These are phyloP conservation scores for Aspergillus floridensis DNA, from an alignment of 2,329 filamentous ascomycete species.

Conservation along the genomic window DNA sequence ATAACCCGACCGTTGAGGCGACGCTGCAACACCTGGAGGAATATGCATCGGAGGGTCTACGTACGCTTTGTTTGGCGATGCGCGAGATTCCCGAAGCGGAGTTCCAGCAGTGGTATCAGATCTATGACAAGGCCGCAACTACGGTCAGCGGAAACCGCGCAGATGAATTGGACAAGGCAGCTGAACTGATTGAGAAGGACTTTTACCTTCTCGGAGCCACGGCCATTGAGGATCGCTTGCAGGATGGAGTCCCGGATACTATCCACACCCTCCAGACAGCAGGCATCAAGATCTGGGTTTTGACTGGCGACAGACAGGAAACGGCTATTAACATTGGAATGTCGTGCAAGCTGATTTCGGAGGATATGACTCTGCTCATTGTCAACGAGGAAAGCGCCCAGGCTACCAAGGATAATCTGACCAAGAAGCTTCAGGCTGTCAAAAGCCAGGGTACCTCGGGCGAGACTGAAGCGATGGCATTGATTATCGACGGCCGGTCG, in stretches of 20 bases:
- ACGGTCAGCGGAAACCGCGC: slow-evolving; percentile 89
- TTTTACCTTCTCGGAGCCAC: slow-evolving; percentile 90
- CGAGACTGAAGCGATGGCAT: slow-evolving; percentile 74
- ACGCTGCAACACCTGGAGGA: slow-evolving; percentile 96
- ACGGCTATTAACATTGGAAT: slow-evolving; percentile 99
- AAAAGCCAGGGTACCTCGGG: slow-evolving; percentile 68
- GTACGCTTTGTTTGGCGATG: slow-evolving; percentile 92
- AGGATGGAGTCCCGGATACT: slow-evolving; percentile 96
- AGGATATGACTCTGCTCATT: slow-evolving; percentile 97
- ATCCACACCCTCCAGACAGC: slow-evolving; percentile 96
- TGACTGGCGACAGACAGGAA: slow-evolving; percentile 96
- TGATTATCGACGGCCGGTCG: slow-evolving; percentile 95
- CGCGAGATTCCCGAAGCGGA: slow-evolving; percentile 88
- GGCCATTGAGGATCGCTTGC: slow-evolving; percentile 93
- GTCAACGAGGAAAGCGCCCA: slow-evolving; percentile 83
- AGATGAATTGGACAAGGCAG: slow-evolving; percentile 94
- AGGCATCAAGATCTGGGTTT: slow-evolving; percentile 97
- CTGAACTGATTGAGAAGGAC: slow-evolving; percentile 91
- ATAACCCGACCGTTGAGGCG: slow-evolving; percentile 83
- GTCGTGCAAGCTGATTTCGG: slow-evolving; percentile 97
- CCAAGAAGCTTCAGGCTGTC: slow-evolving; percentile 92
- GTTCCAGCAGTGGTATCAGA: slow-evolving; percentile 78
- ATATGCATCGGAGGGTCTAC: slow-evolving; percentile 92
- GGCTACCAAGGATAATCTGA: slow-evolving; percentile 80
- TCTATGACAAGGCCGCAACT: slow-evolving; percentile 84